Evolutionary conservation across 1,284 basidiomycete species (phyloP).

Genomic region (Ustilago nuda): DNA sequence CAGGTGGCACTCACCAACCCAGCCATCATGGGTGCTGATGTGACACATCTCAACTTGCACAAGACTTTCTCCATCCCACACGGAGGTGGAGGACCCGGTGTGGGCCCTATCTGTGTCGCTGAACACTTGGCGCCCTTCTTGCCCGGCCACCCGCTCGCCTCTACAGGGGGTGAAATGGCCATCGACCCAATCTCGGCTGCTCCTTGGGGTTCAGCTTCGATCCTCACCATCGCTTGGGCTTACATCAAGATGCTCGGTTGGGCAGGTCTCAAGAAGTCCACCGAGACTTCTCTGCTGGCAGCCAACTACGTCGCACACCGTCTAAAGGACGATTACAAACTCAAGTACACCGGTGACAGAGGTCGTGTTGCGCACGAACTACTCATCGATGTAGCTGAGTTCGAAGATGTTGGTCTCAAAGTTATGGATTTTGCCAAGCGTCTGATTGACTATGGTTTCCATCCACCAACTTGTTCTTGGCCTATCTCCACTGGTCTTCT

Average conservation of each 20-base stretch:
- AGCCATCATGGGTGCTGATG: constrained; percentile 94
- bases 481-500: constrained; percentile 67
- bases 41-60: constrained; percentile 97
- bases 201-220: constrained; percentile 93
- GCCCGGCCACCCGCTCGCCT: constrained; percentile 85
- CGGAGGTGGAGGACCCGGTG: constrained; percentile 95
- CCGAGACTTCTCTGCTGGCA: constrained; percentile 87
- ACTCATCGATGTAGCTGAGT: constrained; percentile 92
- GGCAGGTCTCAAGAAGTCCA: constrained; percentile 83
- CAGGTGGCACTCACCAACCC: constrained; percentile 95
- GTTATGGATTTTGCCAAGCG: constrained; percentile 97
- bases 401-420: constrained; percentile 86
- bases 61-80: constrained; percentile 97
- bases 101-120: constrained; percentile 93
- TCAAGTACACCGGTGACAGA: constrained; percentile 90
- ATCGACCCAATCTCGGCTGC: constrained; percentile 91
- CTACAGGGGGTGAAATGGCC: constrained; percentile 77
- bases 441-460: constrained; percentile 75
- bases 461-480: constrained; percentile 67
- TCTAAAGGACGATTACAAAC: constrained; percentile 84
- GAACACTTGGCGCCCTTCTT: constrained; percentile 94
- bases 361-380: constrained; percentile 94
- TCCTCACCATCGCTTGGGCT: constrained; percentile 96
- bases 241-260: constrained; percentile 86
- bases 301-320: constrained; percentile 97